phyloP scores from a whole-genome alignment of 176 grass and related monocot genomes.

The Bothriochloa decipiens region DNA sequence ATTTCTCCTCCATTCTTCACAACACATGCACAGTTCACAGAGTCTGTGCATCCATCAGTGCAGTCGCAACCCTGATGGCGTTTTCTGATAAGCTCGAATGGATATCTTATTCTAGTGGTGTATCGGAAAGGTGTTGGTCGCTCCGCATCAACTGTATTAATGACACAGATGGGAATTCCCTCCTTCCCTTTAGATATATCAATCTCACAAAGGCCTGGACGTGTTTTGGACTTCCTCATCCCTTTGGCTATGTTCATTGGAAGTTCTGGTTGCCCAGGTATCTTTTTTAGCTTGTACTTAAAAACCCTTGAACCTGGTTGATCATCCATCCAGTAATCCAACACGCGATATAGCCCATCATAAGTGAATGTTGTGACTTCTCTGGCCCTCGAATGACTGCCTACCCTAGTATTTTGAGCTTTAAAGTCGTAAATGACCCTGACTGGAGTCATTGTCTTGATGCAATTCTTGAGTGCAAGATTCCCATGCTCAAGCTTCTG shows the following conservation, averaged over 20 bases:
- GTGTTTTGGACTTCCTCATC: conserved; percentile 42
- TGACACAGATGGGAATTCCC: conserved; percentile 52
- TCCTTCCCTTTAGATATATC: conserved; percentile 77
- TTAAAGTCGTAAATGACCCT: conserved; percentile 77
- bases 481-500: conserved; percentile 75
- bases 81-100: conserved; percentile 31
- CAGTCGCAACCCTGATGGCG: conserved; percentile 65
- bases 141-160: conserved; percentile 68
- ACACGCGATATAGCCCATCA: conserved; percentile 72
- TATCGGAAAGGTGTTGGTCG: conserved; percentile 55
- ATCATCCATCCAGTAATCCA: conserved; percentile 44
- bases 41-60: conserved; percentile 58
- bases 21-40: conserved; percentile 52
- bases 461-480: conserved; percentile 69
- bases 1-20: conserved; percentile 76
- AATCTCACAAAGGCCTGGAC: conserved; percentile 45
- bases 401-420: conserved; percentile 30
- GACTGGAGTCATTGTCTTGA: conserved; percentile 59
- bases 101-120: conserved; percentile 55
- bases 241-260: conserved; percentile 51
- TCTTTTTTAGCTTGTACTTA: conserved; percentile 59
- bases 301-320: conserved; percentile 50
- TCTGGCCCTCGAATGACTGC: conserved; percentile 44
- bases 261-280: conserved; percentile 67
- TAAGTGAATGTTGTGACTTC: conserved; percentile 63